Evolutionary conservation across 495 filamentous ascomycete species (phyloP), one percentile per base, ranked within the genome.

Genomic region (Chaetomium fimeti): DNA sequence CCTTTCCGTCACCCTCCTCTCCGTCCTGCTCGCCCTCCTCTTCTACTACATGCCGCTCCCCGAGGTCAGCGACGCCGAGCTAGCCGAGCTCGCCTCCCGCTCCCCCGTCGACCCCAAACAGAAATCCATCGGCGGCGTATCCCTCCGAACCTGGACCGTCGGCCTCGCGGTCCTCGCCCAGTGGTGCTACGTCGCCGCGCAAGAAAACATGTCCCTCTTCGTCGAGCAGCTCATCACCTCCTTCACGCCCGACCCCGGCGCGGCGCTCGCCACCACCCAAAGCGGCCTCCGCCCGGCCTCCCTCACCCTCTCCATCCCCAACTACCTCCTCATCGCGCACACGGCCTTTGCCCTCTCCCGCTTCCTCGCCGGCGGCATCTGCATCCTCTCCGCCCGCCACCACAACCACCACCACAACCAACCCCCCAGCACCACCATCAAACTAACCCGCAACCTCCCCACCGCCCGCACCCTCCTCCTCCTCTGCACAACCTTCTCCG

Each of bases 111-210:
- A 79, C 59, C 76, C 80, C 2, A 64, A 70, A 25, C 79, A 77
- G 43, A 70, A 61, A 15, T 74, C 72, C 45, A 61, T 76, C 24
- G 74, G 71, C 29, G 73, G 75, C 1, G 9, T 77, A 22, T 71
- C 75, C 52, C 72, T 82, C 12, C 68, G 76, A 51, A 79, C 77
- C 3, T 74, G 71, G 69, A 71, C 70, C 42, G 79, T 93, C 24
- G 79, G 83, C 61, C 77, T 89, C 67, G 89, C 86, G 0, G 82
- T 89, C 12, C 60, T 88, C 42, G 82, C 88, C 16, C 89, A 93
- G 69, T 91, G 88, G 79, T 84, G 82, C n/a, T 92, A 91, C 70
- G 84, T 88, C 22, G 87, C 85, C 28, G 83, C 87, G 0, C 89
- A 93, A 68, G 87, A 89, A 66, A 87, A 82, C 42, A 86, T 88